phyloP scores from a whole-genome alignment of 257 asterid species.

The Parsonsia alboflavescens region DNA sequence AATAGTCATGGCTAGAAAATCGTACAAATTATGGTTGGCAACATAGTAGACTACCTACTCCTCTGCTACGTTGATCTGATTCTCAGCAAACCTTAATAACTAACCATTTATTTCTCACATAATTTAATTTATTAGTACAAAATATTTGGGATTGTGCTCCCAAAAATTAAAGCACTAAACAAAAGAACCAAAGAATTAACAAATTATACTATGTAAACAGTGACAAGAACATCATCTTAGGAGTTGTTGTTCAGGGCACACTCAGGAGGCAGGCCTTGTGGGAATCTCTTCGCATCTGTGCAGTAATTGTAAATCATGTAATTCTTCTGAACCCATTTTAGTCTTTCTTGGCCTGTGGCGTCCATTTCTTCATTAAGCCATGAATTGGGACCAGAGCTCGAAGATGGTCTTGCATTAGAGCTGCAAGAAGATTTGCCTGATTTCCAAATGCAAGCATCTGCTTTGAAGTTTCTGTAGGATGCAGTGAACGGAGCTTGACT shows the following conservation, averaged over 20 bases:
- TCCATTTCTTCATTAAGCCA: slow-evolving; percentile 12
- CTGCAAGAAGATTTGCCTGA: slow-evolving; percentile 5
- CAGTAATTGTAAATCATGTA: slow-evolving; percentile 7
- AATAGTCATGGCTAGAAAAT: too few relatives aligned
- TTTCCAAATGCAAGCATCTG: slow-evolving; percentile 8
- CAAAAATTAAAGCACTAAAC: background rate
- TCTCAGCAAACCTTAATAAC: background rate
- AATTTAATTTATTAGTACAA: background rate
- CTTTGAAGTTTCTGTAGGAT: slow-evolving; percentile 13
- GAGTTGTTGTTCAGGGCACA: slow-evolving; percentile 8
- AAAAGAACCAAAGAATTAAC: background rate
- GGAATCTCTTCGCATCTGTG: background rate
- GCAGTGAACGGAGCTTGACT: slow-evolving; percentile 14
- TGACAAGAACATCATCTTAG: background rate
- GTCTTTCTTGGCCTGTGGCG: slow-evolving; percentile 1
- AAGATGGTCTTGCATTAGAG: background rate
- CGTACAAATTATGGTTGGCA: too few relatives aligned
- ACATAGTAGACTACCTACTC: background rate
- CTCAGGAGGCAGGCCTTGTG: background rate
- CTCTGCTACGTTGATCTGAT: background rate
- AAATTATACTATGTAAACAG: background rate
- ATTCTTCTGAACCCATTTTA: slow-evolving; percentile 9
- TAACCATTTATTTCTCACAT: background rate
- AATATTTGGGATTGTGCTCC: background rate
- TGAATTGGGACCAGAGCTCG: background rate